These are phyloP conservation scores for Globisporangium viniferum DNA, from an alignment of 352 stramenopile genomes.

Conservation along the genomic window DNA sequence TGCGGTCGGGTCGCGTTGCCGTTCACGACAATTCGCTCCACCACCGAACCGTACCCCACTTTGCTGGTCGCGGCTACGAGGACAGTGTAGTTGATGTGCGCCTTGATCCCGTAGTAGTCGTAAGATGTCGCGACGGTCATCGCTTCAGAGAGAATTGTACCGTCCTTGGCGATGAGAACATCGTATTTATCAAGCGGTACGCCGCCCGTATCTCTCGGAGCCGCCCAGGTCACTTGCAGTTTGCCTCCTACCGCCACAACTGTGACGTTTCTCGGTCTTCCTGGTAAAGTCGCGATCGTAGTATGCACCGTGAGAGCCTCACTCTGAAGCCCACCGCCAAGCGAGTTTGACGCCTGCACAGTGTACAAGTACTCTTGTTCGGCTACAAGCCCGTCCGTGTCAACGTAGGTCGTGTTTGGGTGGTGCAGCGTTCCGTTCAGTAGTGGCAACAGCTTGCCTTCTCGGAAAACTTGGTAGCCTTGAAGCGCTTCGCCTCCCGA, in stretches of 20 bases:
- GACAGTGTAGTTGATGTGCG: conserved; percentile 30
- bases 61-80: conserved; percentile 26
- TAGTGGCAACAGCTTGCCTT: conserved; percentile 9
- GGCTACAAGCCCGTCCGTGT: conserved; percentile 30
- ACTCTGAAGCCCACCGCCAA: conserved; percentile 31
- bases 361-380: conserved; percentile 37
- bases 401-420: conserved; percentile 19
- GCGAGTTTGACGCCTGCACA: conserved; percentile 35
- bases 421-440: neutral
- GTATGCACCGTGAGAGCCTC: conserved; percentile 27
- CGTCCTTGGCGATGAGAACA: conserved; percentile 9
- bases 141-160: conserved; percentile 5
- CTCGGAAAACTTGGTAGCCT: conserved; percentile 41
- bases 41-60: conserved; percentile 17
- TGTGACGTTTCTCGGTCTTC: conserved; percentile 11
- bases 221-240: conserved; percentile 28
- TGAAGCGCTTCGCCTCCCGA: conserved; percentile 34
- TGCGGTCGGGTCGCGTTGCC: conserved; percentile 23
- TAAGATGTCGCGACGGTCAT: conserved; percentile 7
- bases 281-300: conserved; percentile 22
- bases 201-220: conserved; percentile 35
- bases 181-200: conserved; percentile 23
- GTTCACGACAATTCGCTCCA: conserved; percentile 21
- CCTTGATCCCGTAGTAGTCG: conserved; percentile 22
- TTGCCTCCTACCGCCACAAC: conserved; percentile 25